These are phyloP conservation scores for Phlebiopsis gigantea DNA, from an alignment of 768 basidiomycete species.

Conservation along the genomic window DNA sequence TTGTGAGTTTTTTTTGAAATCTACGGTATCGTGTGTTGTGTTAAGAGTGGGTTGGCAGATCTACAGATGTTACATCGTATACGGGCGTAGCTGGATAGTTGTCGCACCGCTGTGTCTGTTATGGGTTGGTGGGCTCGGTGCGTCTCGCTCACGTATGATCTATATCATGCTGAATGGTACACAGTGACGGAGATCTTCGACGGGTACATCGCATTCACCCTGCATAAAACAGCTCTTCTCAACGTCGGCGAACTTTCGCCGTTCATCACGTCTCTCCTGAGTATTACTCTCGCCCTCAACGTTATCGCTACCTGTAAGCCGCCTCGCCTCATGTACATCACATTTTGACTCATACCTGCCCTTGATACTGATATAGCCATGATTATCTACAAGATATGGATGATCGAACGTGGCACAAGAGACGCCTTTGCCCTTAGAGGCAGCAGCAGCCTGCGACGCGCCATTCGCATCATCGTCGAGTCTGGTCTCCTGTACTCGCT, in stretches of 20 bases:
- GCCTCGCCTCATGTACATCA: neutral
- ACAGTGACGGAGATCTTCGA: neutral
- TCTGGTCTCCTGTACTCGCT: constrained; percentile 9
- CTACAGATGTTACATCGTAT: constrained; percentile 23
- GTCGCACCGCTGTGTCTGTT: constrained; percentile 15
- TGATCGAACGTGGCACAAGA: neutral
- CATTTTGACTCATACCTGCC: neutral
- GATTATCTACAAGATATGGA: neutral
- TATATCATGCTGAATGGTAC: neutral
- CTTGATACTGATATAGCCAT: neutral
- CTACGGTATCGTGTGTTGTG: neutral
- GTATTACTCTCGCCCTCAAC: constrained; percentile 5
- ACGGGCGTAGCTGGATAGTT: constrained; percentile 13
- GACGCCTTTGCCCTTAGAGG: neutral
- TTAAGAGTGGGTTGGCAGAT: constrained; percentile 1
- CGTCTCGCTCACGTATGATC: neutral
- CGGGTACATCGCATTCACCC: neutral
- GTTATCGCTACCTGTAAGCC: constrained; percentile 5
- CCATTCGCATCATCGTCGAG: constrained; percentile 10
- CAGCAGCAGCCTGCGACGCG: neutral
- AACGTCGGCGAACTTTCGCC: neutral
- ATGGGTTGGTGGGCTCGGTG: constrained; percentile 11
- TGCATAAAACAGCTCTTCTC: neutral
- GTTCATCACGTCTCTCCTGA: constrained; percentile 4
- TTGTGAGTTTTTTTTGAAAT: neutral